Percentiles rank a stretch among this genome's conserved stretches.
Evolutionary conservation across 441 rosid genomes (phyloP).

Genomic region (Gossypium trilobum): DNA sequence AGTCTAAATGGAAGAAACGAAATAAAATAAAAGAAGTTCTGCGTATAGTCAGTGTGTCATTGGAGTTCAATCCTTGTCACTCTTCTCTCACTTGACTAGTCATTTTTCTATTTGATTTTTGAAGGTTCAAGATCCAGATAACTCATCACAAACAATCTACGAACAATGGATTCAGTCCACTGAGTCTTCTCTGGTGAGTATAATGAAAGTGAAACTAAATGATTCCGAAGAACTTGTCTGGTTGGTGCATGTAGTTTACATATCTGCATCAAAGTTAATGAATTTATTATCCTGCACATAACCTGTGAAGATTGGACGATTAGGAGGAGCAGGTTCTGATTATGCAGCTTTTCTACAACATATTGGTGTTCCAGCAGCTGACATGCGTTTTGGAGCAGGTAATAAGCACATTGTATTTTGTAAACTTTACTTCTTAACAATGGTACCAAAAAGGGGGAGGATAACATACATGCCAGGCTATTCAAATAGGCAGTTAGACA

Average conservation of each 20-base stretch:
- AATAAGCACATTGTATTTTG: slow-evolving; percentile 12
- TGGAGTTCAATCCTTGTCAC: slow-evolving; percentile 6
- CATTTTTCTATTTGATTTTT: slow-evolving; percentile 12
- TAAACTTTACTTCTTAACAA: neutral
- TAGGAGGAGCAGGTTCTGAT: slow-evolving; percentile 74
- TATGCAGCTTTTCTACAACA: slow-evolving; percentile 77
- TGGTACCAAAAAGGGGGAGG: neutral
- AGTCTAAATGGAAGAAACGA: neutral
- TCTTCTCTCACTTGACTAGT: slow-evolving; percentile 9
- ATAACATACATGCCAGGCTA: neutral
- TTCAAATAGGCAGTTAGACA: neutral
- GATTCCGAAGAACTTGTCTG: neutral
- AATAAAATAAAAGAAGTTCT: too few relatives aligned
- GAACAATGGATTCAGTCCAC: slow-evolving; percentile 47
- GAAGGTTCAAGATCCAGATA: slow-evolving; percentile 75
- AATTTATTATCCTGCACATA: slow-evolving; percentile 10
- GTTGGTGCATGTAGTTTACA: neutral
- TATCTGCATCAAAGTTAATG: neutral
- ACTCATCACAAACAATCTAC: slow-evolving; percentile 57
- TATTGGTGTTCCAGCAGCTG: slow-evolving; percentile 58
- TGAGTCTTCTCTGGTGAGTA: slow-evolving; percentile 43
- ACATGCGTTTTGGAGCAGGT: slow-evolving; percentile 56
- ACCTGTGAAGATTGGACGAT: slow-evolving; percentile 46
- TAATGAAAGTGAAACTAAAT: slow-evolving; percentile 1
- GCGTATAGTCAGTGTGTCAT: neutral